Base-by-base conservation (phyloP, 2,329 filamentous ascomycete genomes). In the Metarhizium brunneum region DNA sequence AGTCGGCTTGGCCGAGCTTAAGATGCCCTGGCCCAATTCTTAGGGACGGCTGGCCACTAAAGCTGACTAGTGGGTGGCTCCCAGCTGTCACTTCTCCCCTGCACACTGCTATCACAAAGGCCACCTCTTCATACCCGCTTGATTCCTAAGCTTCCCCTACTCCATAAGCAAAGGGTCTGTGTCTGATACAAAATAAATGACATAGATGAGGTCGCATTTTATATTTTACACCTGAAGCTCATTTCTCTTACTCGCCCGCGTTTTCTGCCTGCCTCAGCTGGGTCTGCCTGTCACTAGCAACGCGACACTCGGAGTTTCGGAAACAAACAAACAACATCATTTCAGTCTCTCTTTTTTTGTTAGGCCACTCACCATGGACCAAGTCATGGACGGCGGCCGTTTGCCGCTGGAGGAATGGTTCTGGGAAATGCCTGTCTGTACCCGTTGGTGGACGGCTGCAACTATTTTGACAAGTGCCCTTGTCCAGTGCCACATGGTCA, bases 361-460 rank as follows among this genome's bases (percentile, higher is more conserved):
- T 25, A 25, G 25, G 32, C 25, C 54, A 29, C 4, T 36, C 30
- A 38, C 20, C 58, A 83, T 83, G 80, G 80, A 83, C 62, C 79
- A 81, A 64, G 77, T 82, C 65, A 78, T 83, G 68, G 81, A 82
- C 56, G 81, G 79, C 62, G 82, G 79, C 57, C 77, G 80, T 54
- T 76, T 96, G 66, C 94, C 92, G 47, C 80, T 99, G 7, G 94
- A 97, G 73, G 87, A 92, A 63, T 99, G 94, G 94, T 97, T 96
- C 73, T 96, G 90, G 81, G 94, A 99, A 71, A 96, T 96, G 88
- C 94, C 94, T 3, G 84, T 94, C 30, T 95, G 92, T 72, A 99
- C 94, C 42, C 80, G 94, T 59, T 95, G 89, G 86, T 99, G 94
- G 94, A 97, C 94, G 25, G 92, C 90, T 29, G 91, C 92, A 4